Conservation (phyloP, 306 rosid species). For the Boehmeria nivea region DNA sequence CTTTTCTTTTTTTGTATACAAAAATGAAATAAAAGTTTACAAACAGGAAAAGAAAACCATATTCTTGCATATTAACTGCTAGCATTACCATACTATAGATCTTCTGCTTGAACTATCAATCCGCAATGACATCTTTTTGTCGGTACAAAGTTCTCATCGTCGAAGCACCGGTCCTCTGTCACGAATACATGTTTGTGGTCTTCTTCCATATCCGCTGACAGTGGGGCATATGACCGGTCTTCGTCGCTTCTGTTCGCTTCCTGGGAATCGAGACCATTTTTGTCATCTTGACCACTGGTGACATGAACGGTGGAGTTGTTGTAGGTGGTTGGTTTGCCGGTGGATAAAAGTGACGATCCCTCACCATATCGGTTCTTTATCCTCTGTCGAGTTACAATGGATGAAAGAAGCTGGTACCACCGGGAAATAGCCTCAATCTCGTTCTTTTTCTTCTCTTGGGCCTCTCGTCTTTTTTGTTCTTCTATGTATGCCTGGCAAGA, state of each 20-base stretch:
- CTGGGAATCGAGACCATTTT: conserved; percentile 22
- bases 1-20: no score
- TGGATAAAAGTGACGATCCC: conserved; percentile 29
- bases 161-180: conserved; percentile 57
- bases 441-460: conserved; percentile 62
- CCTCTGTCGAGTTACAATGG: conserved; percentile 77
- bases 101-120: conserved; percentile 80
- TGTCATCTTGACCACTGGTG: conserved; percentile 24
- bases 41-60: no score
- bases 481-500: conserved; percentile 62
- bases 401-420: conserved; percentile 95
- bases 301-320: conserved; percentile 24
- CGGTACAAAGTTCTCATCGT: conserved; percentile 45
- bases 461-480: conserved; percentile 63
- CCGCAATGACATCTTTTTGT: conserved; percentile 78
- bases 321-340: conserved; percentile 16
- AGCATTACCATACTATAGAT: conserved; percentile 31
- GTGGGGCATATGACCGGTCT: conserved; percentile 19
- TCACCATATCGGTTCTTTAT: conserved; percentile 57
- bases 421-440: conserved; percentile 63
- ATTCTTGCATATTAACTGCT: no score
- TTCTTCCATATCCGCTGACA: conserved; percentile 21
- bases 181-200: conserved; percentile 73
- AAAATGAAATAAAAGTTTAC: no score
- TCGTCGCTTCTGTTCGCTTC: conserved; percentile 11